phyloP scores from a whole-genome alignment of 2,329 filamentous ascomycete genomes.

The Didymella pomorum region DNA sequence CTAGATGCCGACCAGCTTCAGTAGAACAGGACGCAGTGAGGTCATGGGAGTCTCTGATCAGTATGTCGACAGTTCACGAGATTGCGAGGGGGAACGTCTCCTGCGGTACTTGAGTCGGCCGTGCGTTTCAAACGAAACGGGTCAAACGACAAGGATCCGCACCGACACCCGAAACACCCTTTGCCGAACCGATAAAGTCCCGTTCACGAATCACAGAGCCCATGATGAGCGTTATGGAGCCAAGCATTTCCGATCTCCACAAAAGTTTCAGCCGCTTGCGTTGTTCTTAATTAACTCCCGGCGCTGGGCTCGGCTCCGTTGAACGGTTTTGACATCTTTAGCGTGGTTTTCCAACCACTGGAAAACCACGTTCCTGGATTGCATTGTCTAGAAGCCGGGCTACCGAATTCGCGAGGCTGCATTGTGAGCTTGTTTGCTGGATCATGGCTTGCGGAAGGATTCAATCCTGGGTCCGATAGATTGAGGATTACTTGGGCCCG shows the following conservation, averaged over 20 bases:
- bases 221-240: conserved; percentile 10
- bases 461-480: conserved; percentile 25
- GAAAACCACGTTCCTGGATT: conserved; percentile 26
- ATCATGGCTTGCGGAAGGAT: conserved; percentile 16
- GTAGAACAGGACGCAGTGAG: conserved; percentile 3
- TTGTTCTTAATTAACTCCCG: conserved; percentile 37
- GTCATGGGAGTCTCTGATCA: conserved; percentile 9
- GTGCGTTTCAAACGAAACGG: conserved; percentile 32
- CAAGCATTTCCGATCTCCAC: conserved; percentile 19
- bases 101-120: conserved; percentile 24
- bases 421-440: conserved; percentile 23
- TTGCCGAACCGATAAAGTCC: conserved; percentile 24
- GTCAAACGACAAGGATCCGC: conserved; percentile 22
- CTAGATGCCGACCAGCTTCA: neutral
- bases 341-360: too few relatives aligned
- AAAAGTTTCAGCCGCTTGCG: conserved; percentile 24
- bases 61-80: conserved; percentile 5
- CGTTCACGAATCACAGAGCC: conserved; percentile 21
- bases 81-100: conserved; percentile 17
- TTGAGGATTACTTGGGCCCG: conserved; percentile 33
- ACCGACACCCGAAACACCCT: conserved; percentile 21
- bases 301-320: conserved; percentile 26
- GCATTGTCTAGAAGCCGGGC: conserved; percentile 23
- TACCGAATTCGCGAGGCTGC: conserved; percentile 17
- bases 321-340: conserved; percentile 29